Conservation (phyloP, 345 rosid genomes). For the Barbarea vulgaris region DNA sequence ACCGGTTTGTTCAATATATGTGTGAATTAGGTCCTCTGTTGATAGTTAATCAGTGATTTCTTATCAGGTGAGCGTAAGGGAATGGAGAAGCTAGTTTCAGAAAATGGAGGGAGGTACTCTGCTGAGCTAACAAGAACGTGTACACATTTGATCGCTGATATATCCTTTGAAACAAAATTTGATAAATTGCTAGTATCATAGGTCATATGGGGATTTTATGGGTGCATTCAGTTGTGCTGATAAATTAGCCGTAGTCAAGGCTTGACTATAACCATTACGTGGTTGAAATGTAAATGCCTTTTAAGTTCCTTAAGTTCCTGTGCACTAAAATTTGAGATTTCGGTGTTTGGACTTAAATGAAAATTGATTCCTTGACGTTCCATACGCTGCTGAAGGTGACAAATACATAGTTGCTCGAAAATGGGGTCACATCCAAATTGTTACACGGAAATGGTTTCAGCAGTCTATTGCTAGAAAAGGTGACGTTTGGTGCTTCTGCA, state of each 20-base stretch:
- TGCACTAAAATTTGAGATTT: background rate
- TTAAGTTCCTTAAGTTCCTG: background rate
- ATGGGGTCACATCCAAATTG: constrained; percentile 90
- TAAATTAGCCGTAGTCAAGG: constrained; percentile 9
- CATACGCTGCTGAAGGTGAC: constrained; percentile 87
- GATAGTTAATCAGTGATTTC: constrained; percentile 39
- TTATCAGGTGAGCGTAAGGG: constrained; percentile 76
- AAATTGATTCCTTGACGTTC: constrained; percentile 54
- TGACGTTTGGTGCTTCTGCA: constrained; percentile 40
- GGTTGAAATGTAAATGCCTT: constrained; percentile 13
- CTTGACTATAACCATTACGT: constrained; percentile 3
- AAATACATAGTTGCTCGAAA: constrained; percentile 83
- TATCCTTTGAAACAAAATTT: constrained; percentile 61
- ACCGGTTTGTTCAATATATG: constrained; percentile 21
- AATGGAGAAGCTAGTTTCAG: constrained; percentile 59
- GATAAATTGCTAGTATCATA: constrained; percentile 18
- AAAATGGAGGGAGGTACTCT: constrained; percentile 88
- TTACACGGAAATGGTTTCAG: constrained; percentile 82
- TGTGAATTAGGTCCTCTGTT: constrained; percentile 15
- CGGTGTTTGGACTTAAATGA: constrained; percentile 4
- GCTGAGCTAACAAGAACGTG: constrained; percentile 78
- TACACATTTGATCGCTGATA: constrained; percentile 91
- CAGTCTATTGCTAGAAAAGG: constrained; percentile 85
- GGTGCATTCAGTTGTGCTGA: constrained; percentile 14
- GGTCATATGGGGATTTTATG: constrained; percentile 26